Evolutionary conservation across 768 basidiomycete genomes (phyloP).

Genomic region (Clavaria fumosa): DNA sequence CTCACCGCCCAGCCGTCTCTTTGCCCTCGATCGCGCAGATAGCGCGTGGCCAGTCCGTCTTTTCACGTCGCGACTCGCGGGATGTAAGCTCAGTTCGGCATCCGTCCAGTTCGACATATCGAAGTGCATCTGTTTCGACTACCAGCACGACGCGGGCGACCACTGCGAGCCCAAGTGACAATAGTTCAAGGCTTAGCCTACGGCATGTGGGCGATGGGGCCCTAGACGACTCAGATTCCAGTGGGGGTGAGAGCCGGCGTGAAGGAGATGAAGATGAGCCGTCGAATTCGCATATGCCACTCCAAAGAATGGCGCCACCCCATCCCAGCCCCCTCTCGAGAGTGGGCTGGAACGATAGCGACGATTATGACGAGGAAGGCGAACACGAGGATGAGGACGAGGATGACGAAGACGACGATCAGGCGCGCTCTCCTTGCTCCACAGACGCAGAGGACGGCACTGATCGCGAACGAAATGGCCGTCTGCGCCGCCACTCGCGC

Average conservation of each 20-base stretch:
- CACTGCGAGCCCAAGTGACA: conserved; percentile 22
- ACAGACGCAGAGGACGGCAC: conserved; percentile 20
- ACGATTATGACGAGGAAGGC: conserved; percentile 25
- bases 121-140: conserved; percentile 29
- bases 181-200: conserved; percentile 26
- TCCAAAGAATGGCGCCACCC: conserved; percentile 17
- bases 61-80: conserved; percentile 23
- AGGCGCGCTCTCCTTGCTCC: conserved; percentile 22
- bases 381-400: conserved; percentile 42
- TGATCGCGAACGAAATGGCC: conserved; percentile 19
- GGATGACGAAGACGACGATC: conserved; percentile 50
- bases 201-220: conserved; percentile 65
- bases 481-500: too few species aligned
- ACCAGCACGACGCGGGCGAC: conserved; percentile 11
- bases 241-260: conserved; percentile 22
- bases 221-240: conserved; percentile 62
- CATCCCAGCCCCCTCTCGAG: conserved; percentile 56
- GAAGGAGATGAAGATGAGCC: conserved; percentile 22
- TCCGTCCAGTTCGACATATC: conserved; percentile 22
- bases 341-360: conserved; percentile 40
- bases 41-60: conserved; percentile 23
- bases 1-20: conserved; percentile 25
- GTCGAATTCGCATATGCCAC: conserved; percentile 21
- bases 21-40: conserved; percentile 34
- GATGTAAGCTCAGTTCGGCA: conserved; percentile 19